Evolutionary conservation across 1,284 basidiomycete species (phyloP), one percentile per base, ranked within the genome.

Genomic region (Heterobasidion occidentale): DNA sequence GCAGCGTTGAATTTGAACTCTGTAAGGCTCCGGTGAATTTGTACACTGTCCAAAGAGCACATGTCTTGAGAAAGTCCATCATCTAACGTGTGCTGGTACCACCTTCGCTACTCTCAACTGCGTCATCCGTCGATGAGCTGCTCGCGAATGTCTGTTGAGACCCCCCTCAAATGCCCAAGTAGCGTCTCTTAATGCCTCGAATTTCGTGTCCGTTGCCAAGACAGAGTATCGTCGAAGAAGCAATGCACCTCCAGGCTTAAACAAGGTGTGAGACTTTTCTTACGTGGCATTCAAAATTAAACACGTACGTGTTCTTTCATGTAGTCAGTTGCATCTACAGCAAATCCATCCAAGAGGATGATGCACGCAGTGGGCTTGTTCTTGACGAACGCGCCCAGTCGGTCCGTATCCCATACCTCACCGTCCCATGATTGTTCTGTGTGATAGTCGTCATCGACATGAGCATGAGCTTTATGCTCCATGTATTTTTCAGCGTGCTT

Each of bases 121-220:
- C 55, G 68, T 67, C 79, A 88, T 78, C 53, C 75, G 72, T 60
- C 74, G 74, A 61, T 73, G 78, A 14, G 86, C 86, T 1, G 81
- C 78, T 27, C 77, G 74, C 19, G 84, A 83, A 63, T 91, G 88
- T 56, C 81, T 82, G 65, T 91, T 91, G 64, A 89, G 70, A 12
- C 86, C 86, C 12, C 87, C 87, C 54, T 78, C 73, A 70, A 89
- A 90, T 2, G 87, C 84, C 75, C 77, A 79, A 12, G 77, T 77
- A 0, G 84, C 82, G 57, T 86, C 78, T 58, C 67, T 72, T 63
- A 70, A 68, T 45, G 58, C 56, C 34, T 36, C 33, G 8, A 20
- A 3, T 11, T 44, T 50, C 8, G 36, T 53, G 3, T 63, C 60
- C 33, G 58, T 45, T 19, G 63, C 58, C n/a, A 60, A 62, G 3